Conservation (phyloP, 83 land plant genomes). For the Picea abies region DNA sequence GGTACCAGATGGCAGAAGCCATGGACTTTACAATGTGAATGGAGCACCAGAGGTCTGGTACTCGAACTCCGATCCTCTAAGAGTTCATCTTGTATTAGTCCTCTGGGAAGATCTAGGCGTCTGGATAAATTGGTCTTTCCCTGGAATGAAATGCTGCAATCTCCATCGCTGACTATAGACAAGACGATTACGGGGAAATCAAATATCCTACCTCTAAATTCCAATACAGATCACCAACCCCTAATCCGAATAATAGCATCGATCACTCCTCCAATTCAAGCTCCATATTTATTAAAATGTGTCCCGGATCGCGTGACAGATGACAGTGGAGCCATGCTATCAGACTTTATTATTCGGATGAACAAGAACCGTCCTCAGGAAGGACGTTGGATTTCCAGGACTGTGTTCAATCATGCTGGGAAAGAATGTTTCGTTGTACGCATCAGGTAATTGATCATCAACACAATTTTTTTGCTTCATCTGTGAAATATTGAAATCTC, state of each 20-base stretch:
- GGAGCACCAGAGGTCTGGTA: conserved; percentile 63
- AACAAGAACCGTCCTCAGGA: conserved; percentile 77
- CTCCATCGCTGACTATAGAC: conserved; percentile 54
- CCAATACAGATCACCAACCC: conserved; percentile 12
- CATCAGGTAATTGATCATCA: conserved; percentile 28
- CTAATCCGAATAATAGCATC: conserved; percentile 41
- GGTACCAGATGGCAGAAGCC: conserved; percentile 58
- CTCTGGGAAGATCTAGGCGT: conserved; percentile 38
- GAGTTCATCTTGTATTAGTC: conserved; percentile 16
- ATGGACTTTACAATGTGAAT: conserved; percentile 78
- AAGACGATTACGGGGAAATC: conserved; percentile 27
- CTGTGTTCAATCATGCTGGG: conserved; percentile 86
- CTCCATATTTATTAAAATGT: conserved; percentile 79
- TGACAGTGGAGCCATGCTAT: conserved; percentile 88
- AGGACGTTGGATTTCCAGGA: conserved; percentile 91
- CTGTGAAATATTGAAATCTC: too few species aligned
- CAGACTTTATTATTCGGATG: conserved; percentile 69
- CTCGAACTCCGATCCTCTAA: conserved; percentile 48
- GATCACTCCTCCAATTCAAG: conserved; percentile 90
- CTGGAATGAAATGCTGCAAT: conserved; percentile 72
- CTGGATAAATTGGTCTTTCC: conserved; percentile 21
- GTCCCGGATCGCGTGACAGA: conserved; percentile 97
- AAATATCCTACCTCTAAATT: not conserved
- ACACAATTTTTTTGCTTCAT: too few species aligned
- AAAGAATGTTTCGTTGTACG: conserved; percentile 89